Evolutionary conservation across 1,284 basidiomycete species (phyloP), one percentile per base, ranked within the genome.

Genomic region (Psilocybe mexicana): DNA sequence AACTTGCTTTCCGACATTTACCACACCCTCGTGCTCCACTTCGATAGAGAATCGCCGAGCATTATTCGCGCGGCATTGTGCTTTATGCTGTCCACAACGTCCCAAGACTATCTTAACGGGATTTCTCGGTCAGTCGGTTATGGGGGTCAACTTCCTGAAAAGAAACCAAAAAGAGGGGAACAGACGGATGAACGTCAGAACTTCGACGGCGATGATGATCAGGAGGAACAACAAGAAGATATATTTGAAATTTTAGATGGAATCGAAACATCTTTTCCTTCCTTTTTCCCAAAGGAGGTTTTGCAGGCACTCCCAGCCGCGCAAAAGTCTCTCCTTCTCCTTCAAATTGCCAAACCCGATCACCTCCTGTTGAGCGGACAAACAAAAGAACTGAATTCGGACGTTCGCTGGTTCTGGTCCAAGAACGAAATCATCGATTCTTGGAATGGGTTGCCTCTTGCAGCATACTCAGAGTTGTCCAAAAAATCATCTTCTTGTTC

Each of bases 341-440:
- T 92, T 0, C 77, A 76, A 49, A 76, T 79, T 23, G 87, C 90
- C 4, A 74, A 82, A 58, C 83, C 87, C 5, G 77, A 83, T 50
- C 85, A 90, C 65, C 76, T 77, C 0, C 67, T 88, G 4, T 70
- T 89, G 24, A 71, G 64, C 24, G 61, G 63, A 3, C 62, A 69
- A 8, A 52, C 62, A 33, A 49, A 58, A 6, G 72, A 69, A 11
- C 67, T 64, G 25, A 69, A 69, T 12, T 67, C 65, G 24, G 68
- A 69, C n/a, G 74, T 89, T 1, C 66, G 69, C 2, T 92, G 90
- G 90, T 71, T 87, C 47, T 93, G 90, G 90, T 79, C 79, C 0
- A 70, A 76, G 54, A 71, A 76, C 10, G 79, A 81, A 36, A 76
- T 91, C 10, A 68, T 77, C 25, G 71, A 68, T 8, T 70, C 77